Evolutionary conservation across 129 eudicot species (phyloP), one percentile per base, ranked within the genome.

Genomic region (Heracleum sosnowskyi): DNA sequence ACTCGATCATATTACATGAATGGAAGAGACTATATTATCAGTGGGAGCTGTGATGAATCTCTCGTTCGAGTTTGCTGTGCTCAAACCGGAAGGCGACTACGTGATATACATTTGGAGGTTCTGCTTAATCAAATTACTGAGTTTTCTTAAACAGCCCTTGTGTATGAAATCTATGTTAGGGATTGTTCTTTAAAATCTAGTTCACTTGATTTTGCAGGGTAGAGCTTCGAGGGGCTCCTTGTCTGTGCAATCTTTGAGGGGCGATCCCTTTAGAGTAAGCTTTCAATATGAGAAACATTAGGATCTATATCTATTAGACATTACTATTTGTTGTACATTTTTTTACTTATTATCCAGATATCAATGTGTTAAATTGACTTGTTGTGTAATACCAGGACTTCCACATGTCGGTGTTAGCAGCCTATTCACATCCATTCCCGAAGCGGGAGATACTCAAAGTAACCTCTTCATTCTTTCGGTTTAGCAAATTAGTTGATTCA

Each of bases 1-100:
- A 93, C 96, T 3, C 92, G 98, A 11, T 90, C 98, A 0, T 93
- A 93, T 81, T 93, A 93, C 74, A 93, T 93, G 96, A 93, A 90
- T n/a, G 98, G 96, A 40, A 80, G 96, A 83, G 98, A 93, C 81
- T 93, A 93, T 72, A 82, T 93, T 37, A 89, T 93, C 37, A 88
- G 93, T 76, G 98, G 98, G 68, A 93, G 98, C 76, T 84, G 87
- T 51, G 96, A 93, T 72, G 96, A 93, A 81, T 85, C 96, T 29
- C 79, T 82, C 41, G 88, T 93, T 70, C 96, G 98, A 40, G 81
- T 93, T 69, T 90, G 98, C 81, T 93, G 98, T 87, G 89, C 92
- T 63, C 94, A 89, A 84, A 90, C 98, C 12, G 98, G 98, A 77
- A 90, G 94, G 88, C 88, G 93, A 68, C 89, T 93, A 13, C 81